Evolutionary conservation across 768 basidiomycete species (phyloP), one percentile per base, ranked within the genome.

Genomic region (Gloeophyllum trabeum): DNA sequence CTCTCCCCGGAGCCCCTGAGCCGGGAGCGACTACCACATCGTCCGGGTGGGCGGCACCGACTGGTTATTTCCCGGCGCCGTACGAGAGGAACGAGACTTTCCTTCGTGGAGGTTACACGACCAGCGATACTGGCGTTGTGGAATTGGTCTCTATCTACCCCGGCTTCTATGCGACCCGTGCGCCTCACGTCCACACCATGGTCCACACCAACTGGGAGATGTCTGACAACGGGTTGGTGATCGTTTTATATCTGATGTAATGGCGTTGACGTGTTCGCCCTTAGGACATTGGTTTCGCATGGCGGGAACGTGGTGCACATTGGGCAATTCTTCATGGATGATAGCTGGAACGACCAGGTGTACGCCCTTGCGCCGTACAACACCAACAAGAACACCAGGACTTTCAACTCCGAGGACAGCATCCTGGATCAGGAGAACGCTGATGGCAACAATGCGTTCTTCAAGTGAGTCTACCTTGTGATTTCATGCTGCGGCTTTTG

Each of bases 301-400:
- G 45, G 55, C 1, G 60, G 59, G 14, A 54, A 43, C 1, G 51
- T 60, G 6, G 39, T 51, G 6, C 65, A 67, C 46, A 51, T 56
- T 30, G 66, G 66, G 4, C 63, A 61, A 39, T 47, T 66, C 10
- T 68, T 64, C 57, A 67, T 67, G 53, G 57, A 57, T 5, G 64
- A 66, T 37, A 46, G 42, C 3, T 55, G 58, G 52, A 58, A 55
- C 40, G 50, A 57, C 34, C 41, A 48, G 28, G 57, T 63, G 23
- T 51, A 51, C 41, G 49, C 48, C 5, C 51, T 48, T 5, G 26
- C 47, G 7, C 52, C 56, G 16, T 64, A 64, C 48, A 54, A 40
- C 39, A 42, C 40, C 39, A 61, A 54, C 44, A 58, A 43, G 3
- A 51, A 59, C 21, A 45, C 41, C 2, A 48, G 61, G 21, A 55